Conservation (phyloP, 2,329 filamentous ascomycete species). For the Pseudogymnoascus sp. region DNA sequence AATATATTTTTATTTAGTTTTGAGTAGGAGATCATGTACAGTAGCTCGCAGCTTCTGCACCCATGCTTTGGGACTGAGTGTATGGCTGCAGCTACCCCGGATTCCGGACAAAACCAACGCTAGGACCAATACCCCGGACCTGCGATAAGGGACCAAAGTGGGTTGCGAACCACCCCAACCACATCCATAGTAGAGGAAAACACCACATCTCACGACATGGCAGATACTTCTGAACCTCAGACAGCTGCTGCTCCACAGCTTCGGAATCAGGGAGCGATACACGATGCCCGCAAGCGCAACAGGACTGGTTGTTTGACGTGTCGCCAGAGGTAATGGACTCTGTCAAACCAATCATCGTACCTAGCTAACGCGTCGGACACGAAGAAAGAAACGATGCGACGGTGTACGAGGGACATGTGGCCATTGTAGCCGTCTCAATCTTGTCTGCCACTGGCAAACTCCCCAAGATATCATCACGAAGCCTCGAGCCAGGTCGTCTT, state of each 20-base stretch:
- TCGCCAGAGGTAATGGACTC: background rate
- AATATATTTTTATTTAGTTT: background rate
- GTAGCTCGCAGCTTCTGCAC: background rate
- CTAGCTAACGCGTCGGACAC: background rate
- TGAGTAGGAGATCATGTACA: background rate
- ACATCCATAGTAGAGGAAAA: background rate
- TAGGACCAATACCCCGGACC: background rate
- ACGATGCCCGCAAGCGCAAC: background rate
- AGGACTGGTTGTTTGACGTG: background rate
- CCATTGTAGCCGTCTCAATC: constrained; percentile 7
- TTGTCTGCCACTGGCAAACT: constrained; percentile 6
- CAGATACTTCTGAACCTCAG: background rate
- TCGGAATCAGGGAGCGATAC: background rate
- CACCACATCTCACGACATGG: background rate
- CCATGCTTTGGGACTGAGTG: background rate
- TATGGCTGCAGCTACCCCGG: background rate
- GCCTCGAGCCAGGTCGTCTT: background rate
- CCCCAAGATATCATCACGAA: background rate
- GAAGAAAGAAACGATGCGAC: constrained; percentile 9
- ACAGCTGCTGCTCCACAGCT: background rate
- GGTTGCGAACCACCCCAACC: background rate
- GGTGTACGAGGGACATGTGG: constrained; percentile 6
- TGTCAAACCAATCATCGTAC: background rate
- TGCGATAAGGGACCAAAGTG: background rate
- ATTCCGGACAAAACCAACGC: background rate